Evolutionary conservation across 1,284 basidiomycete species (phyloP).

Genomic region (Ceratobasidium sp.): DNA sequence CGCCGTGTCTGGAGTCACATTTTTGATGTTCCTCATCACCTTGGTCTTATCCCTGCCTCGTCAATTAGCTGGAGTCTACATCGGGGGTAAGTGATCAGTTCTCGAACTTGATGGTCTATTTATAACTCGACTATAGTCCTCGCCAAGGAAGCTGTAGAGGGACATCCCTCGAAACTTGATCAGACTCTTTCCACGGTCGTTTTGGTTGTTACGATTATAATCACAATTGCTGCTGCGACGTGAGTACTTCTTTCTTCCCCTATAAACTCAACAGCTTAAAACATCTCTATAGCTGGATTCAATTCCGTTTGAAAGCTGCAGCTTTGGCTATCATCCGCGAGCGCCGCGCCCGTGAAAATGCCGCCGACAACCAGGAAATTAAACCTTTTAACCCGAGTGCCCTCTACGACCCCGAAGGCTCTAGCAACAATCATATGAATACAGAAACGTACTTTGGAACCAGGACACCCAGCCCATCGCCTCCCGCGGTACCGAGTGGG

Average conservation of each 20-base stretch:
- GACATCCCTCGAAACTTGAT: conserved; percentile 14
- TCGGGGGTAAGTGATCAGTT: conserved; percentile 22
- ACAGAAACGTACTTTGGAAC: conserved; percentile 21
- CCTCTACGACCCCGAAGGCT: conserved; percentile 16
- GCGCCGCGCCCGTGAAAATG: conserved; percentile 29
- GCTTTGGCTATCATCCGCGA: conserved; percentile 32
- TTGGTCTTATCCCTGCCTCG: conserved; percentile 33
- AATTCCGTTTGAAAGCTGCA: conserved; percentile 6
- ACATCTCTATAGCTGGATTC: conserved; percentile 6
- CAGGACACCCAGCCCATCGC: conserved; percentile 16
- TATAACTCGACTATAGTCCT: background rate
- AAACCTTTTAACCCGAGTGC: conserved; percentile 18
- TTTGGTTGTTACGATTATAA: conserved; percentile 17
- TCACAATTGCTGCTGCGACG: conserved; percentile 27
- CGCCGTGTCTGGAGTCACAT: conserved; percentile 16
- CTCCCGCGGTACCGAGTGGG: background rate
- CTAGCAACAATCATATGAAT: background rate
- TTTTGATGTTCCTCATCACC: conserved; percentile 32
- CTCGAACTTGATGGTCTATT: background rate
- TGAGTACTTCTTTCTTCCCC: background rate
- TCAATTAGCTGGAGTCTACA: conserved; percentile 40
- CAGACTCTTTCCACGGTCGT: conserved; percentile 21
- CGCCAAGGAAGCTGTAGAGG: conserved; percentile 20
- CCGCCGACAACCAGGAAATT: background rate
- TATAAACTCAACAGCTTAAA: background rate